Base-by-base conservation (phyloP, 148 eudicot genomes). In the Camellia japonica region DNA sequence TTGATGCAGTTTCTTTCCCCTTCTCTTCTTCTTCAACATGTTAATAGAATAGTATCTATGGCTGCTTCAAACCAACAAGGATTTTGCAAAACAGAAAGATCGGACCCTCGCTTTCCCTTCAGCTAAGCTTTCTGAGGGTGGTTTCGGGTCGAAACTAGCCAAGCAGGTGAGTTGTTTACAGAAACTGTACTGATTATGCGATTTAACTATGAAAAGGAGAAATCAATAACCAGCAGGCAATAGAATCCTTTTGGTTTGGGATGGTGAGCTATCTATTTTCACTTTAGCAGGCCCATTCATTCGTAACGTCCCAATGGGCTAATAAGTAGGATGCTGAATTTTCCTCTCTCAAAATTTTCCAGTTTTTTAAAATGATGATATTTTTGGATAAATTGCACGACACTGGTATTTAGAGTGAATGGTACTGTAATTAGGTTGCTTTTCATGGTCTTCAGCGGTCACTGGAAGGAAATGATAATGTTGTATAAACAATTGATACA, bases 381-480 rank as follows among this genome's bases (percentile, higher is more conserved):
- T 30, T 41, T 41, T 67, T 67, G 18, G 44, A 42, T 42, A 38
- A 67, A 67, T 42, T n/a, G 8, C 44, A 67, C 47, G 2, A 41
- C 18, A 2, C 64, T 15, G 64, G 64, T 16, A 15, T 61, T 61
- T 18, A 15, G 23, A 61, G 20, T 61, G 6, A 20, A 61, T 9
- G 23, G 64, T 3, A 61, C 64, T 61, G 20, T 42, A 30, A 23
- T 55, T 30, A 15, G 65, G 65, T 47, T 38, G 49, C 18, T 71
- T 73, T 47, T 16, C 49, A 5, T 56, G 46, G 65, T 41, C 44
- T 41, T 74, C 77, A 58, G 65, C 77, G 15, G 14, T 69, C 70
- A 20, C 12, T 16, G 4, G 12, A 49, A 30, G n/a, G 20, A 51
- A 46, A 44, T 61, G 20, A 54, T 49, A 12, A 38, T 52, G 9